Conservation (phyloP, 768 basidiomycete species). For the Leccinum obscurum region DNA sequence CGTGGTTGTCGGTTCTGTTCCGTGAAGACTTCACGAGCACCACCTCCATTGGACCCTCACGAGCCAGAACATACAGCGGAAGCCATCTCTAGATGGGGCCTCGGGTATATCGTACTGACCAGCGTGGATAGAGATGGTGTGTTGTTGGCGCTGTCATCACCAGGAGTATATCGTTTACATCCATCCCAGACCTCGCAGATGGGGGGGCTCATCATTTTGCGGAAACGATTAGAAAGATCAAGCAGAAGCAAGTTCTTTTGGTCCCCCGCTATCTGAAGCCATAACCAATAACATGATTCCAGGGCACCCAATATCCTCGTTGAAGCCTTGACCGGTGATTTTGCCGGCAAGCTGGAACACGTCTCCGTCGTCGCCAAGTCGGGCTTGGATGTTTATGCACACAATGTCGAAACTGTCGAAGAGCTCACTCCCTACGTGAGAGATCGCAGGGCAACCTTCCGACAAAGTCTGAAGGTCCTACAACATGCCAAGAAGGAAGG, state of each 20-base stretch:
- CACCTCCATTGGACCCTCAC: slow-evolving; percentile 90
- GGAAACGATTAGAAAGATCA: slow-evolving; percentile 91
- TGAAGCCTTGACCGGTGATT: slow-evolving; percentile 95
- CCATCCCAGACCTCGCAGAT: slow-evolving; percentile 76
- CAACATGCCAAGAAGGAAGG: slow-evolving; percentile 82
- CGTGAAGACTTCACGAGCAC: slow-evolving; percentile 88
- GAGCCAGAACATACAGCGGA: slow-evolving; percentile 99
- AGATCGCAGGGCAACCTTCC: slow-evolving; percentile 90
- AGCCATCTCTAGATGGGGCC: slow-evolving; percentile 95
- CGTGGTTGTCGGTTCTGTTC: slow-evolving; percentile 97
- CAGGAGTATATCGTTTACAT: slow-evolving; percentile 3
- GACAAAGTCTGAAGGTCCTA: slow-evolving; percentile 79
- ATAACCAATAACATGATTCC: slow-evolving; percentile 5
- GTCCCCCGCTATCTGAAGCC: slow-evolving; percentile 16
- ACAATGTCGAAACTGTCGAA: slow-evolving; percentile 97
- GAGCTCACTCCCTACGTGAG: slow-evolving; percentile 92
- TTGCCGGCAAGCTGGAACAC: slow-evolving; percentile 72
- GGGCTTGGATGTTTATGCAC: slow-evolving; percentile 96
- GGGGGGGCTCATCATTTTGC: slow-evolving; percentile 95
- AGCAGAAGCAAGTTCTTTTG: slow-evolving; percentile 70
- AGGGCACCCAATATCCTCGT: slow-evolving; percentile 96
- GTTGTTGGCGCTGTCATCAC: slow-evolving; percentile 23
- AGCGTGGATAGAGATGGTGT: slow-evolving; percentile 95
- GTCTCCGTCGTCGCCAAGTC: slow-evolving; percentile 86
- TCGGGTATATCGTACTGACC: slow-evolving; percentile 97